Percentiles rank a stretch among this genome's conserved stretches.
Conservation (phyloP, 2,329 filamentous ascomycete species). For the Cryphonectria japonica region DNA sequence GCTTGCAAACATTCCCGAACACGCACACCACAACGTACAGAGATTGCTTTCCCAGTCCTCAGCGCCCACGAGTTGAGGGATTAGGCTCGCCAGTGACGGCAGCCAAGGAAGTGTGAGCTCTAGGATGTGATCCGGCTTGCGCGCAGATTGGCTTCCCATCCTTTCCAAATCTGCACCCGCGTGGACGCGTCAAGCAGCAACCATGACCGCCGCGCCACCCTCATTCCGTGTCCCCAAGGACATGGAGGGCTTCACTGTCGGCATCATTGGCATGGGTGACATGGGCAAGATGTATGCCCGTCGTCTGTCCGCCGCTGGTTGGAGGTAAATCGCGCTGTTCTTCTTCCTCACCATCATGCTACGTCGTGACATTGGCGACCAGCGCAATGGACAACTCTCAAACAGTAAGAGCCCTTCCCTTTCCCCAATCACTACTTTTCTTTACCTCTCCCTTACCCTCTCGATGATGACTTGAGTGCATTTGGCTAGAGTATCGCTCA, state of each 20-base stretch:
- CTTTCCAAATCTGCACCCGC: slow-evolving; percentile 23
- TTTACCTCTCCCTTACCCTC: slow-evolving; percentile 33
- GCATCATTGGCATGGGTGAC: slow-evolving; percentile 98
- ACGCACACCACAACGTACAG: not conserved
- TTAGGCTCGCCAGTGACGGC: slow-evolving; percentile 8
- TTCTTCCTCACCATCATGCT: slow-evolving; percentile 23
- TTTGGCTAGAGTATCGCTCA: slow-evolving; percentile 98
- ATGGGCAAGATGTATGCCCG: slow-evolving; percentile 99
- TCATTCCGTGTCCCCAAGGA: slow-evolving; percentile 40
- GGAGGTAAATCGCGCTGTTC: slow-evolving; percentile 72
- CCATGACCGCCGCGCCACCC: slow-evolving; percentile 22
- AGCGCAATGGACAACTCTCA: slow-evolving; percentile 30
- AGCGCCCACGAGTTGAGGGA: not conserved
- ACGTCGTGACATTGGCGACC: not conserved
- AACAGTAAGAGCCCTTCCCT: slow-evolving; percentile 43
- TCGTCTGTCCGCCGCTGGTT: slow-evolving; percentile 85
- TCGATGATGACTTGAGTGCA: slow-evolving; percentile 99
- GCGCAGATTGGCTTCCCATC: slow-evolving; percentile 28
- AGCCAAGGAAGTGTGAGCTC: slow-evolving; percentile 12
- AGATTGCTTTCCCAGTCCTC: slow-evolving; percentile 1
- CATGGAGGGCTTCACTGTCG: slow-evolving; percentile 76
- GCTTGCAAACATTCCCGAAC: not conserved
- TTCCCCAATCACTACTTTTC: not conserved
- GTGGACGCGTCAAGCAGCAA: slow-evolving; percentile 16
- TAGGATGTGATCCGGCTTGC: slow-evolving; percentile 31